Conservation (phyloP, 202 grass and related monocot genomes). For the Setaria viridis region DNA sequence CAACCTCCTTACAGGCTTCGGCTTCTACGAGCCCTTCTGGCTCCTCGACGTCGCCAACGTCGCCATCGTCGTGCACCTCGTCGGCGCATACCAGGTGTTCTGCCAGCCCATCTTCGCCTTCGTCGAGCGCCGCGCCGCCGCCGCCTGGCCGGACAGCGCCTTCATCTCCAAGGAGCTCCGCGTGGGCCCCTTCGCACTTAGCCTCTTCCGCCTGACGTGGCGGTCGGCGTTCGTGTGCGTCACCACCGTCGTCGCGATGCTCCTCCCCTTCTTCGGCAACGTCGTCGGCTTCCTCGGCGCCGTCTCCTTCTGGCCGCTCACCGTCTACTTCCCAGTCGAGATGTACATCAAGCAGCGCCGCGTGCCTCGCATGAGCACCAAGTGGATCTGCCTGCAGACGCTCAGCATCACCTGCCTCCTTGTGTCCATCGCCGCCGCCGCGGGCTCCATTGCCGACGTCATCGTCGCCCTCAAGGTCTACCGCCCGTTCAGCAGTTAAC, state of each 20-base stretch:
- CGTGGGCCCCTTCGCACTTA: conserved; percentile 47
- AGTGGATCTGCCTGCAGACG: conserved; percentile 35
- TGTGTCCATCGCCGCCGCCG: conserved; percentile 29
- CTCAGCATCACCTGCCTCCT: background rate
- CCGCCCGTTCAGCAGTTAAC: conserved; percentile 41
- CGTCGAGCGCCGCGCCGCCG: conserved; percentile 51
- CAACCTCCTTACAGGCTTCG: conserved; percentile 93
- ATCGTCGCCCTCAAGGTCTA: conserved; percentile 41
- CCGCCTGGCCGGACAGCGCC: conserved; percentile 50
- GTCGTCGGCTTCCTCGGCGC: conserved; percentile 81
- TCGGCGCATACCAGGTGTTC: conserved; percentile 91
- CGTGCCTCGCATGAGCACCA: conserved; percentile 28
- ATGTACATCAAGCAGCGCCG: conserved; percentile 74
- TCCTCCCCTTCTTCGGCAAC: conserved; percentile 83
- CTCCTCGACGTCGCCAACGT: conserved; percentile 87
- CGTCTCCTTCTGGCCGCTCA: conserved; percentile 83
- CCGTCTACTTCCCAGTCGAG: conserved; percentile 80
- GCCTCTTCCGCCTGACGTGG: conserved; percentile 76
- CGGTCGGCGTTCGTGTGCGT: conserved; percentile 77
- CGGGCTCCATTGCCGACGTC: conserved; percentile 29
- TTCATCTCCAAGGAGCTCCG: conserved; percentile 53
- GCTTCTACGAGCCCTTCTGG: conserved; percentile 96
- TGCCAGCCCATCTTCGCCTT: conserved; percentile 92
- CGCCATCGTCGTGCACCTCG: conserved; percentile 84
- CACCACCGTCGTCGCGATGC: conserved; percentile 81